phyloP scores from a whole-genome alignment of 2,329 filamentous ascomycete species.

The Aspergillus pseudoviridinutans region DNA sequence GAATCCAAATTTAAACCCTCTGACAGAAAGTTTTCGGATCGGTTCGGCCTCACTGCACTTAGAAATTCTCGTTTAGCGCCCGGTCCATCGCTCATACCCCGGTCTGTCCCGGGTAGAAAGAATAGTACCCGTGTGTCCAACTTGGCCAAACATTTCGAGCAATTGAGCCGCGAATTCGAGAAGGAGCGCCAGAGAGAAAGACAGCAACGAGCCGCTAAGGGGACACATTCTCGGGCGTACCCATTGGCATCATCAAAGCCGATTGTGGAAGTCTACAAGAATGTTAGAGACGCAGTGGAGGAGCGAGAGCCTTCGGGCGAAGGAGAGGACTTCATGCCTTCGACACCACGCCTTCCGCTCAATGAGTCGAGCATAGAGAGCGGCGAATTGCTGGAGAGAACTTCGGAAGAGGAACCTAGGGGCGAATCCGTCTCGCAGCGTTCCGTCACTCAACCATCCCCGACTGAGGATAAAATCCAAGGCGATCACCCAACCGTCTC shows the following conservation, averaged over 20 bases:
- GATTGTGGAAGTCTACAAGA: constrained; percentile 91
- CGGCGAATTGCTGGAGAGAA: constrained; percentile 22
- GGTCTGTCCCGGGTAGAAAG: constrained; percentile 69
- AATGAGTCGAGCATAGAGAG: constrained; percentile 32
- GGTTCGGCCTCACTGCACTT: constrained; percentile 61
- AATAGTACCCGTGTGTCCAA: constrained; percentile 78
- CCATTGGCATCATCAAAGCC: constrained; percentile 91
- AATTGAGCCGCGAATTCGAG: constrained; percentile 92
- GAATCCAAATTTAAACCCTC: constrained; percentile 36
- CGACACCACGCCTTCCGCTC: constrained; percentile 20
- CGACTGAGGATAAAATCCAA: constrained; percentile 40
- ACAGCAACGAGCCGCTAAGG: constrained; percentile 72
- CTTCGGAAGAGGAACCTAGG: constrained; percentile 21
- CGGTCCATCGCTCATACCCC: constrained; percentile 72
- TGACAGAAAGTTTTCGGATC: constrained; percentile 76
- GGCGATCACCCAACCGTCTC: constrained; percentile 52
- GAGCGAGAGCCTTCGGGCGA: constrained; percentile 68
- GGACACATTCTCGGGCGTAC: constrained; percentile 72
- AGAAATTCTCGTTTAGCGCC: constrained; percentile 53
- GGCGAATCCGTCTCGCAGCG: constrained; percentile 34
- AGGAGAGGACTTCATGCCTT: constrained; percentile 43
- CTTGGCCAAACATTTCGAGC: constrained; percentile 94
- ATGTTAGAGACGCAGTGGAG: constrained; percentile 87
- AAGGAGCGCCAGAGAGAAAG: constrained; percentile 86
- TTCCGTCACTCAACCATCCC: constrained; percentile 35